Evolutionary conservation across 441 rosid species (phyloP).

Genomic region (Populus hybrid): DNA sequence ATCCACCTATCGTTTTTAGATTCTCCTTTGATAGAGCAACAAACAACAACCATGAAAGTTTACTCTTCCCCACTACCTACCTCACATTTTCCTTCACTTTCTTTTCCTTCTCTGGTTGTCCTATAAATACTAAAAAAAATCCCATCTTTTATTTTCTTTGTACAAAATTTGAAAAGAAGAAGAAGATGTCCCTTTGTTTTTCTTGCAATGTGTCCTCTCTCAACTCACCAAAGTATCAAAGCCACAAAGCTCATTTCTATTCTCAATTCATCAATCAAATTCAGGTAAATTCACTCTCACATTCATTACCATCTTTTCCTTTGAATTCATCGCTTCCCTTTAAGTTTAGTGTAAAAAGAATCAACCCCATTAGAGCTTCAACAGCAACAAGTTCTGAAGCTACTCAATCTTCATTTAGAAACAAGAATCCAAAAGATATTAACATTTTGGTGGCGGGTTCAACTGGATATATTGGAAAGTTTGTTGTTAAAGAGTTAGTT

Average conservation of each 20-base stretch:
- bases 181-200: conserved; percentile 49
- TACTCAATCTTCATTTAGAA: conserved; percentile 45
- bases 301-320: conserved; percentile 22
- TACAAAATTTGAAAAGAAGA: too few species aligned
- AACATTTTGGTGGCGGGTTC: conserved; percentile 81
- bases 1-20: conserved; percentile 14
- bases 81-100: conserved; percentile 12
- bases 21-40: conserved; percentile 10
- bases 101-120: not conserved
- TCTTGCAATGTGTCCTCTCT: conserved; percentile 42
- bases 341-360: conserved; percentile 28
- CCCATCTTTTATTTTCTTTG: conserved; percentile 3
- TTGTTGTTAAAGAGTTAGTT: conserved; percentile 73
- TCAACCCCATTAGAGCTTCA: conserved; percentile 40
- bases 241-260: conserved; percentile 30
- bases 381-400: conserved; percentile 31
- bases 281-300: conserved; percentile 48
- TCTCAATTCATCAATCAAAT: conserved; percentile 45
- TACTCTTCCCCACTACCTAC: conserved; percentile 12
- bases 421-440: conserved; percentile 52
- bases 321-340: conserved; percentile 22
- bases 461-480: conserved; percentile 86
- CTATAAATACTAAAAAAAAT: not conserved
- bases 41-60: conserved; percentile 19
- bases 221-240: conserved; percentile 32